Evolutionary conservation across 352 stramenopile species (phyloP).

Genomic region (Aphanomyces invadans): DNA sequence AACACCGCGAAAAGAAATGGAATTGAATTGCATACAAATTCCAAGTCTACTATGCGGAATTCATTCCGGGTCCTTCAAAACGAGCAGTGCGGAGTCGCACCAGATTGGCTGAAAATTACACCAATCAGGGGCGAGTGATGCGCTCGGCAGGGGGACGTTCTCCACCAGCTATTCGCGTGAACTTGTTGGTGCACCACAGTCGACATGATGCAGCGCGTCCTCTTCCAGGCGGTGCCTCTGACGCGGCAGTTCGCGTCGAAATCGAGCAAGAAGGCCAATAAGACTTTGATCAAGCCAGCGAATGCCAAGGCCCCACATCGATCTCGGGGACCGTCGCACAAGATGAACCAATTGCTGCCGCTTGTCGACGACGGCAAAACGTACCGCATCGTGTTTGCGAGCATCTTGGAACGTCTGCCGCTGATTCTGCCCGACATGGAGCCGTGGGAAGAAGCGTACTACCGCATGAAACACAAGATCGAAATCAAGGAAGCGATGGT

Average conservation of each 20-base stretch:
- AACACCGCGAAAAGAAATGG: too few species aligned
- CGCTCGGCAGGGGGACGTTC: background rate
- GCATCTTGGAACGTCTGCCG: conserved; percentile 62
- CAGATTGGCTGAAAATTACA: background rate
- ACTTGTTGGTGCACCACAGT: background rate
- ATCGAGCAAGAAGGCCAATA: conserved; percentile 35
- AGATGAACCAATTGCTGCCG: conserved; percentile 53
- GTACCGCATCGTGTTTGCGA: conserved; percentile 66
- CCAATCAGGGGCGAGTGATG: background rate
- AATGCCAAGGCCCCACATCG: conserved; percentile 33
- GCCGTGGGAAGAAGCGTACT: conserved; percentile 67
- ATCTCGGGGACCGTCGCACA: conserved; percentile 39
- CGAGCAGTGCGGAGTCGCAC: background rate
- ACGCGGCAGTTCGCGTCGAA: conserved; percentile 43
- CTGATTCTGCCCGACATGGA: conserved; percentile 66
- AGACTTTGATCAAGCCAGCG: conserved; percentile 30
- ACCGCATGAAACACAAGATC: conserved; percentile 71
- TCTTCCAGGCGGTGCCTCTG: conserved; percentile 27
- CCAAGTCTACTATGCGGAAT: too few species aligned
- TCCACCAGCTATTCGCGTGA: conserved; percentile 7
- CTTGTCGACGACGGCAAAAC: conserved; percentile 66
- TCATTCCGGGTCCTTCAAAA: background rate
- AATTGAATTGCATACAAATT: background rate
- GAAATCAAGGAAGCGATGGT: conserved; percentile 59
- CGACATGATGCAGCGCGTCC: conserved; percentile 16